Base-by-base conservation (phyloP, 805 yeast species). In the Kuraishia floccosa region DNA sequence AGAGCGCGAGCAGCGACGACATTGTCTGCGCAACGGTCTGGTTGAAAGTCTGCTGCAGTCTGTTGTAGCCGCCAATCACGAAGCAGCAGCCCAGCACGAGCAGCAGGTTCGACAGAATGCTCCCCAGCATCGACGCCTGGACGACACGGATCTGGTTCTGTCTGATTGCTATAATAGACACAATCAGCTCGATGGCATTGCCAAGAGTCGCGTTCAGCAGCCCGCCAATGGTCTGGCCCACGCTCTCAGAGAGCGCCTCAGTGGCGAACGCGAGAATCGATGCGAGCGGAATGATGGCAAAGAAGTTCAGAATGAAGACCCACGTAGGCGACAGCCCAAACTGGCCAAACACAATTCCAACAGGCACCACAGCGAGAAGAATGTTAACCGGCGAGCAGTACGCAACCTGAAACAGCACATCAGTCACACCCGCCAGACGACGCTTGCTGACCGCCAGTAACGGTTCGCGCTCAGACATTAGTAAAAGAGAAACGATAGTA, bases 1-100 rank as follows among this genome's bases (percentile, higher is more conserved):
- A 83, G 35, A 91, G 74, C 2, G 94, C 94, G 74, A 91, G 72
- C 40, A 91, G 65, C 1, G 96, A 86, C 21, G 86, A 72, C 98
- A 91, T 91, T 6, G 97, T 87, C 57, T 91, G 97, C 4, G 98
- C 98, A 6, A 87, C 96, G 1, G 97, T 89, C 56, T 83, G 94
- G 61, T 86, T 86, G 60, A 91, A 91, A 1, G 68, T 68, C 55
- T 91, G 97, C 52, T 82, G 91, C 23, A 78, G 65, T 39, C 91
- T 72, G 41, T 82, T 78, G 51, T 77, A 69, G 12, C 98, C 98
- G 34, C 98, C 98, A 25, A 82, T 86, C 11, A 89, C 57, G 49
- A 91, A 91, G 51, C 96, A 86, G 54, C 94, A 81, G n/a, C 98
- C 98, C 32, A 91, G 65, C 3, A 91, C 98, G 33, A 91, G 65